Conservation (phyloP, 306 rosid genomes). For the Lathyrus oleraceus region DNA sequence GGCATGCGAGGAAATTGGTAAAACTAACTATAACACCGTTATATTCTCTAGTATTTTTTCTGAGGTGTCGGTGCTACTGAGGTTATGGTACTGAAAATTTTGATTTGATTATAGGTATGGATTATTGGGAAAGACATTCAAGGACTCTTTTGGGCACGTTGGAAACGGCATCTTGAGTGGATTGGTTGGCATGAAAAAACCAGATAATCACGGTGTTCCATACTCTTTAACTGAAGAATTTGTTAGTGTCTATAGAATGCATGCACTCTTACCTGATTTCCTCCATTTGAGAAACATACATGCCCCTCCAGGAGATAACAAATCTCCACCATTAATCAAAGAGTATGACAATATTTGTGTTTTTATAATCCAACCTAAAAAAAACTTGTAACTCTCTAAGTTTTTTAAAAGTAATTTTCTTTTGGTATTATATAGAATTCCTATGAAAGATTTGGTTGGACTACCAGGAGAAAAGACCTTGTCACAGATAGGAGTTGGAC, state of each 20-base stretch:
- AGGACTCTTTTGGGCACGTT: constrained; percentile 67
- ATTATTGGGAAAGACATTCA: constrained; percentile 63
- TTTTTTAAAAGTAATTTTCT: no score
- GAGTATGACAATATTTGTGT: constrained; percentile 33
- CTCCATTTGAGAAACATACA: constrained; percentile 45
- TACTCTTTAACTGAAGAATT: constrained; percentile 68
- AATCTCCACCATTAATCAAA: constrained; percentile 51
- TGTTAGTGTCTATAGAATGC: constrained; percentile 59
- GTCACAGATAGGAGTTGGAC: constrained; percentile 45
- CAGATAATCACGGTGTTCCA: constrained; percentile 58
- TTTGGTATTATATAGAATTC: constrained; percentile 40
- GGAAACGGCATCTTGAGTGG: constrained; percentile 53
- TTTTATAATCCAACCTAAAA: no score
- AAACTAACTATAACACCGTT: neutral
- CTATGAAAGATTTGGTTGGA: constrained; percentile 52
- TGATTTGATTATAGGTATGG: constrained; percentile 52
- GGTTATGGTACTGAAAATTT: no score
- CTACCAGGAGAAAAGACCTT: constrained; percentile 44
- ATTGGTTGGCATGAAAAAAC: constrained; percentile 50
- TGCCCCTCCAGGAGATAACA: constrained; percentile 44
- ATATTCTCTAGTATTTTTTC: no score
- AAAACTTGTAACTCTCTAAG: no score
- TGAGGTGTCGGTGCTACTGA: no score
- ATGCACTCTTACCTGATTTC: constrained; percentile 52
- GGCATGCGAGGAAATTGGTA: constrained; percentile 62